Conservation (phyloP, 1,284 basidiomycete species). For the Pyrrhoderma lamaoense region DNA sequence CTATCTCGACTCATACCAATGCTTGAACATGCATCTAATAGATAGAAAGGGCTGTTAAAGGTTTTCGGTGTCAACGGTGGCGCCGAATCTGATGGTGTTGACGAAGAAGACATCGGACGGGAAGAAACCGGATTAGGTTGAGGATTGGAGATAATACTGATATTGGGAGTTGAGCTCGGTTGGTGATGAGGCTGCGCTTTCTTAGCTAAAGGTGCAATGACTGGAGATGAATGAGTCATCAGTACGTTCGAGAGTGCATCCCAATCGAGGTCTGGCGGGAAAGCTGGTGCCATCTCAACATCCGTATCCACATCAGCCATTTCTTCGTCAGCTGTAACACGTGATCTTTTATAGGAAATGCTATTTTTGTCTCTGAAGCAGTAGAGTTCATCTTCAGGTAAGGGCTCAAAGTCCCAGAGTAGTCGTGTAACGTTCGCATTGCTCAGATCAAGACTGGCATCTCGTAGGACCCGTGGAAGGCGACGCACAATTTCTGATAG, state of each 20-base stretch:
- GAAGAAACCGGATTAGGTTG: too few species aligned
- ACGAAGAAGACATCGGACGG: too few species aligned
- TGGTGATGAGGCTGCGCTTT: too few species aligned
- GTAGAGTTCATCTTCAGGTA: not conserved
- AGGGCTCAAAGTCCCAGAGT: conserved; percentile 2
- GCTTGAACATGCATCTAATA: too few species aligned
- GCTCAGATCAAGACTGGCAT: not conserved
- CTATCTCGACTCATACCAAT: too few species aligned
- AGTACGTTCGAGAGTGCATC: conserved; percentile 3
- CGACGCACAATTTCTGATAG: conserved; percentile 4
- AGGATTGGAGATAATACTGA: too few species aligned
- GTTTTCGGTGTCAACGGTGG: too few species aligned
- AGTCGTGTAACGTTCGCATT: conserved; percentile 3
- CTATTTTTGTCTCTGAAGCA: not conserved
- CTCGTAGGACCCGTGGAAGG: not conserved
- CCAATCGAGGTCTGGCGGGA: conserved; percentile 8
- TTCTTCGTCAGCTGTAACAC: not conserved
- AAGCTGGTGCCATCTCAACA: not conserved
- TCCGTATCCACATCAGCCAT: not conserved
- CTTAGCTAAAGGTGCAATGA: too few species aligned
- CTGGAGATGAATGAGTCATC: not conserved
- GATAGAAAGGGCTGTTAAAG: too few species aligned
- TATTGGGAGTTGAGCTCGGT: too few species aligned
- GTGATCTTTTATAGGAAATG: not conserved
- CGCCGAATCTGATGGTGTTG: too few species aligned